Base-by-base conservation (phyloP, 345 rosid genomes). In the Geranium brycei region DNA sequence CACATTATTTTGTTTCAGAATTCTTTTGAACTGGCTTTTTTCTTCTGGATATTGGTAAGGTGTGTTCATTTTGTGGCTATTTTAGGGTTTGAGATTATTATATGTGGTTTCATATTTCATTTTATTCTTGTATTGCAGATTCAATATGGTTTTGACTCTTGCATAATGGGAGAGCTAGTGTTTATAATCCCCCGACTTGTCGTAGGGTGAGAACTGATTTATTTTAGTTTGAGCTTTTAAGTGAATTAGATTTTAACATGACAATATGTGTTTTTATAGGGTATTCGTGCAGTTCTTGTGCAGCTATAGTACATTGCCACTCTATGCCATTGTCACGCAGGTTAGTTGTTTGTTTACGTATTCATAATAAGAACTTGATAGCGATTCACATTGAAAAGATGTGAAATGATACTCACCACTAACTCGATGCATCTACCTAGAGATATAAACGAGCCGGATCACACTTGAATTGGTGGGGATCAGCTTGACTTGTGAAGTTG, bases 1-100 rank as follows among this genome's bases (percentile, higher is more conserved):
- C 97, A 91, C 56, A 65, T 88, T 75, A 82, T 83, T 69, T 85
- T 88, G 0, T 91, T 91, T 71, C 97, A 91, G 59, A 91, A 91
- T 72, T 83, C 97, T 4, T 92, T 92, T 38, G 95, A 89, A 58
- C n/a, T 92, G 10, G 93, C 98, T 4, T 89, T 78, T 77, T 72
- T 92, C 77, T 85, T 90, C 78, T 92, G 81, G 70, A 78, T 86
- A 64, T 69, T 79, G 86, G 98, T 92, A 81, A 35, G 41, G 10
- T 7, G 1, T 38, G 6, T 38, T 5, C 47, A 38, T 38, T 23
- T 23, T 5, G 11, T 38, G 47, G 11, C 8, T 38, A 31, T 35
- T 47, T 18, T 7, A n/a, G 10, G 3, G 51, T 30, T 51, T 23
- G 28, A 2, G 28, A 57, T 56, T 28, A 62, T 53, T 31, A 38